Evolutionary conservation across 2,329 filamentous ascomycete genomes (phyloP).

Genomic region (Pseudocercospora fijiensis): DNA sequence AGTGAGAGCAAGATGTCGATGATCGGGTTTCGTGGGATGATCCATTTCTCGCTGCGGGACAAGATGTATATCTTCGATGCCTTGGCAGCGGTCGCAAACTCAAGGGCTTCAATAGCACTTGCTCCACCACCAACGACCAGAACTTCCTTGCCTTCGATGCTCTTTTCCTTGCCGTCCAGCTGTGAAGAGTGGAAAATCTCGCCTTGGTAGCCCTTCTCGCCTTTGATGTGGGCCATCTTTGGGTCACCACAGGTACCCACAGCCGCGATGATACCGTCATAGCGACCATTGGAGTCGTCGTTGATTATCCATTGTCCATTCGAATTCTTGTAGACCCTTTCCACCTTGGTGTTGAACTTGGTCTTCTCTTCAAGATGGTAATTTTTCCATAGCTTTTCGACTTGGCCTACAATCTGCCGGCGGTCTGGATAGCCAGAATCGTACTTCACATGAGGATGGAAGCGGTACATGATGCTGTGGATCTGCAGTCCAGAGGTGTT

Average conservation of each 20-base stretch:
- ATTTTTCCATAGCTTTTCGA: slow-evolving; percentile 69
- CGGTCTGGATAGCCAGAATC: slow-evolving; percentile 73
- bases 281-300: slow-evolving; percentile 65
- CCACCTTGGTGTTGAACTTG: slow-evolving; percentile 67
- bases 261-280: slow-evolving; percentile 75
- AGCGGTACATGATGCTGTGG: slow-evolving; percentile 83
- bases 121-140: slow-evolving; percentile 78
- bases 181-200: slow-evolving; percentile 72
- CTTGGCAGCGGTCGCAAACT: slow-evolving; percentile 68
- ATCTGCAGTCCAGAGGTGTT: slow-evolving; percentile 80
- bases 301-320: slow-evolving; percentile 77
- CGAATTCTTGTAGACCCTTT: slow-evolving; percentile 66
- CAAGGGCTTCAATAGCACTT: slow-evolving; percentile 77
- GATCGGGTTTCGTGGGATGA: slow-evolving; percentile 67
- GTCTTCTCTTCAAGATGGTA: slow-evolving; percentile 72
- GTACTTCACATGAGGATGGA: slow-evolving; percentile 78
- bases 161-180: slow-evolving; percentile 66
- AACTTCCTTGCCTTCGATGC: slow-evolving; percentile 73
- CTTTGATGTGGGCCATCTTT: slow-evolving; percentile 68
- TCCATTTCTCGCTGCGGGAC: slow-evolving; percentile 52
- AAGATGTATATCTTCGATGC: slow-evolving; percentile 71
- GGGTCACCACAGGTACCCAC: slow-evolving; percentile 78
- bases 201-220: slow-evolving; percentile 71
- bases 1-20: slow-evolving; percentile 70
- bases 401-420: slow-evolving; percentile 70